These are phyloP conservation scores for Recurvomyces mirabilis DNA, from an alignment of 495 filamentous ascomycete species.

Conservation along the genomic window DNA sequence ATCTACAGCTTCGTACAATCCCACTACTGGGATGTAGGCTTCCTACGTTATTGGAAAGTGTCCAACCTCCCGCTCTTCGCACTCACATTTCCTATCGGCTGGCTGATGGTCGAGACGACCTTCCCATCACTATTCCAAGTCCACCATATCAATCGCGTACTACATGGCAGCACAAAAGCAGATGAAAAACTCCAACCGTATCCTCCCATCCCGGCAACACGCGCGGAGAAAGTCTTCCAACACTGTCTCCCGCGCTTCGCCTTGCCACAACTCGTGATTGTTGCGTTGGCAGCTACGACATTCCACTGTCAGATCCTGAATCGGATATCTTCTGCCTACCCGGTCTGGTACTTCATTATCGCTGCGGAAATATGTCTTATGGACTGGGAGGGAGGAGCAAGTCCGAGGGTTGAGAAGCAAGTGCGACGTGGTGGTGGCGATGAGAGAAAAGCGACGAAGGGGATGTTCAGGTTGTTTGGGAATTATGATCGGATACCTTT, in stretches of 20 bases:
- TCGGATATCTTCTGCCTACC: constrained; percentile 76
- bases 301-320: constrained; percentile 94
- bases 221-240: constrained; percentile 3
- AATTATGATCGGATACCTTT: constrained; percentile 9
- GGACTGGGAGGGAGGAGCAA: background rate
- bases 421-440: background rate
- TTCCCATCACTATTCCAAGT: constrained; percentile 1
- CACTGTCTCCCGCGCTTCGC: constrained; percentile 44
- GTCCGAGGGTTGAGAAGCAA: background rate
- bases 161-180: background rate
- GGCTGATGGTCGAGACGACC: constrained; percentile 51
- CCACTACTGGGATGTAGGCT: constrained; percentile 82
- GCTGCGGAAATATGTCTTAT: constrained; percentile 23
- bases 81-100: constrained; percentile 67
- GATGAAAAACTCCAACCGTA: constrained; percentile 5
- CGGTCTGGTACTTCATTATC: constrained; percentile 80
- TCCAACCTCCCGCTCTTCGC: constrained; percentile 82
- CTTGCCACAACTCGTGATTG: constrained; percentile 59
- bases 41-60: constrained; percentile 81
- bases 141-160: constrained; percentile 5
- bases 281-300: constrained; percentile 55
- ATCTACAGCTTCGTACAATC: constrained; percentile 84
- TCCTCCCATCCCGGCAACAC: constrained; percentile 3
- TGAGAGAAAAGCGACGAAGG: background rate
- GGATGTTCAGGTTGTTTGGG: constrained; percentile 1